phyloP scores from a whole-genome alignment of 441 rosid genomes.

The Kokia cookei region DNA sequence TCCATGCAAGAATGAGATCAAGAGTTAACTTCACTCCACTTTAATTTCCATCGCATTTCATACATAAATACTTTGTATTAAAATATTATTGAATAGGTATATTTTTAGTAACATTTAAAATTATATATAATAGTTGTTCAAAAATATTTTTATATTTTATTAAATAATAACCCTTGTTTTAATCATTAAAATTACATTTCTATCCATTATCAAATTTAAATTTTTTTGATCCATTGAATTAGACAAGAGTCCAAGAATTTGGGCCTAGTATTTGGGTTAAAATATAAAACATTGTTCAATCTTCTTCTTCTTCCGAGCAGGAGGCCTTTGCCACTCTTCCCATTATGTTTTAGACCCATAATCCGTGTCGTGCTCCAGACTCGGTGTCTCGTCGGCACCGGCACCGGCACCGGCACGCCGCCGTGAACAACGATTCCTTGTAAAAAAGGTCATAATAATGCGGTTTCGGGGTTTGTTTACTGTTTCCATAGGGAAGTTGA shows the following conservation, averaged over 20 bases:
- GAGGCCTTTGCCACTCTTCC: background rate
- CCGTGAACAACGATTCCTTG: background rate
- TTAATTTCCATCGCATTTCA: no score
- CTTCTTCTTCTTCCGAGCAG: background rate
- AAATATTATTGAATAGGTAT: no score
- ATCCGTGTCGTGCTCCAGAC: background rate
- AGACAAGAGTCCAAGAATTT: background rate
- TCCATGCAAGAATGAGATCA: no score
- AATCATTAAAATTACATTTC: no score
- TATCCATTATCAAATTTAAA: no score
- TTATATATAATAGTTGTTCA: no score
- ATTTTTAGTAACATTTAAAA: no score
- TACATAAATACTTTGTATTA: no score
- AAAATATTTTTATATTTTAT: no score
- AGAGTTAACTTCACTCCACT: no score
- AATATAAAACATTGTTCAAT: background rate
- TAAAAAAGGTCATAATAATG: background rate
- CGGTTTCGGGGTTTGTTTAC: background rate
- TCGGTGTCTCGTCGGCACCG: background rate
- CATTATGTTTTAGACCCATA: background rate
- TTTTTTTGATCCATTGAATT: background rate
- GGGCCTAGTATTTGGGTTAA: background rate
- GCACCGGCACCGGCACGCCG: background rate
- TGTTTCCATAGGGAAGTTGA: constrained; percentile 2
- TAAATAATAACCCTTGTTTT: no score